A percentile compares a stretch with the other conserved stretches of the same genome.
These are phyloP conservation scores for Sphagnurus paluster DNA, from an alignment of 1,284 basidiomycete species.

Conservation along the genomic window DNA sequence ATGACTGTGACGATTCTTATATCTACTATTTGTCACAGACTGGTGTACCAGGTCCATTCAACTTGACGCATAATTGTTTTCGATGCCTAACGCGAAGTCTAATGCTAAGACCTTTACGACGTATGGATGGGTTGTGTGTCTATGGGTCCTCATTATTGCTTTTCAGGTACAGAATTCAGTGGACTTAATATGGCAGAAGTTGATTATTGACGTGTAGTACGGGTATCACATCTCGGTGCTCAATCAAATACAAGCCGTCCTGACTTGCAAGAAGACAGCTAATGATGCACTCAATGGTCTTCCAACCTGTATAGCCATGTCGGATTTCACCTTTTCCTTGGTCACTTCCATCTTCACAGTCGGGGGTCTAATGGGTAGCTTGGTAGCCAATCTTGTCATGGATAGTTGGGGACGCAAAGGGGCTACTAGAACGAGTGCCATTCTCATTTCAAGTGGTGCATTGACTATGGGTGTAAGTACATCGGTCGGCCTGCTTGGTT, in stretches of 20 bases:
- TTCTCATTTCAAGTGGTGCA: slow-evolving; percentile 61
- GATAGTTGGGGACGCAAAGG: slow-evolving; percentile 69
- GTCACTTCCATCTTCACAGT: slow-evolving; percentile 86
- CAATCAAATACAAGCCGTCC: slow-evolving; percentile 80
- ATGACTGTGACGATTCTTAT: no score
- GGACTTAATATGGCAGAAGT: slow-evolving; percentile 2
- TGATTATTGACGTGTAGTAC: slow-evolving; percentile 51
- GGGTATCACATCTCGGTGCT: slow-evolving; percentile 86
- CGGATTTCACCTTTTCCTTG: slow-evolving; percentile 71
- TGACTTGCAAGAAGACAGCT: slow-evolving; percentile 59
- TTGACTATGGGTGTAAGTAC: slow-evolving; percentile 65
- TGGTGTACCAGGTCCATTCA: neutral
- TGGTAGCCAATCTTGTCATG: slow-evolving; percentile 70
- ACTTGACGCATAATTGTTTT: neutral
- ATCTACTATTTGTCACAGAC: neutral
- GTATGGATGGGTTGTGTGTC: slow-evolving; percentile 61
- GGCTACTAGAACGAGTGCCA: slow-evolving; percentile 59
- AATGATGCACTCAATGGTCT: slow-evolving; percentile 34
- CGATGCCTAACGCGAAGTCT: slow-evolving; percentile 10
- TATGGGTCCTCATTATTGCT: slow-evolving; percentile 63
- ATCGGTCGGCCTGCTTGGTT: slow-evolving; percentile 54
- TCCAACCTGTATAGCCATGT: slow-evolving; percentile 76
- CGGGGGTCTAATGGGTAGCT: slow-evolving; percentile 83
- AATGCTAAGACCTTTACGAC: slow-evolving; percentile 43
- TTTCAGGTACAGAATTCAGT: slow-evolving; percentile 52